These are phyloP conservation scores for Tetragonia tetragonoides DNA, from an alignment of 148 eudicot genomes.

Conservation along the genomic window DNA sequence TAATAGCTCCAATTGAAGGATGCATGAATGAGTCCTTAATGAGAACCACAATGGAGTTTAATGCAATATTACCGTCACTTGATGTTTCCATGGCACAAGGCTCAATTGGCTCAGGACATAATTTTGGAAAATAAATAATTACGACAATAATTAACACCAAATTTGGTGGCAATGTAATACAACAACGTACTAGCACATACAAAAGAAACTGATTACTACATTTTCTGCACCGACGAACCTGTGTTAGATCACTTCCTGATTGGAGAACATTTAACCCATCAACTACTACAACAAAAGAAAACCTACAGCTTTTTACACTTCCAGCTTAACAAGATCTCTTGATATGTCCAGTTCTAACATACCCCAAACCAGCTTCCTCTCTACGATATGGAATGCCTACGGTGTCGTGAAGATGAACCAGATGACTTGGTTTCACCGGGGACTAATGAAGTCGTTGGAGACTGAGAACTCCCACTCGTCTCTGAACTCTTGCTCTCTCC, in stretches of 20 bases:
- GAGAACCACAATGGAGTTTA: no score
- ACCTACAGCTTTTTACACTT: slow-evolving; percentile 29
- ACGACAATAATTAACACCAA: neutral
- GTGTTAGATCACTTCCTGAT: neutral
- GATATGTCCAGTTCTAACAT: slow-evolving; percentile 9
- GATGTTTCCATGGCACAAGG: neutral
- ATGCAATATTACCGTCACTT: no score
- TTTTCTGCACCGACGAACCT: neutral
- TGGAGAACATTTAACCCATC: neutral
- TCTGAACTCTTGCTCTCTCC: slow-evolving; percentile 77
- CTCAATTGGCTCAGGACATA: neutral
- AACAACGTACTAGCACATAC: neutral
- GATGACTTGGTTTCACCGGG: slow-evolving; percentile 59
- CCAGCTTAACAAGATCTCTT: slow-evolving; percentile 17
- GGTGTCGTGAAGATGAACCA: slow-evolving; percentile 44
- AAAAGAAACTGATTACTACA: slow-evolving; percentile 14
- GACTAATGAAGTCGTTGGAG: slow-evolving; percentile 58
- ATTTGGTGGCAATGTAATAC: slow-evolving; percentile 16
- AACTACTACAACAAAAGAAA: slow-evolving; percentile 7
- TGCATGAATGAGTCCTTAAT: no score
- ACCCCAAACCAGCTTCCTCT: neutral
- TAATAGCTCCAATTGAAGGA: no score
- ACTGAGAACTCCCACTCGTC: slow-evolving; percentile 77
- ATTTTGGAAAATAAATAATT: neutral
- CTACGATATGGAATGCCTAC: slow-evolving; percentile 69